Evolutionary conservation across 2,329 filamentous ascomycete genomes (phyloP).

Genomic region (Mycogone perniciosa): DNA sequence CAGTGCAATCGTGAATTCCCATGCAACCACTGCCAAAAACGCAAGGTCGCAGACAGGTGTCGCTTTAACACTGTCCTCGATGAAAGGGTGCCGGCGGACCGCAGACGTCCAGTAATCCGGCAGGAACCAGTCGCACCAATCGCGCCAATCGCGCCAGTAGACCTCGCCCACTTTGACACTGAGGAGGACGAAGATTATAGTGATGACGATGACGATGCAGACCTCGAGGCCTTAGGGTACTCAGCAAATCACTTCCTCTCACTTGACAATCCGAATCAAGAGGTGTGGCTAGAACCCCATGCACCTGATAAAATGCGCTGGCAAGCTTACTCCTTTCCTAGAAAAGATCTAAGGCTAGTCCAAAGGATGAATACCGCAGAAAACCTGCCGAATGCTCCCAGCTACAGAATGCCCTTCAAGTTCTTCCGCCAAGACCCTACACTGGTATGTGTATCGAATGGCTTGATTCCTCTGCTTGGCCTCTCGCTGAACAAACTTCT

Average conservation of each 20-base stretch:
- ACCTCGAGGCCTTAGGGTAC: conserved; percentile 32
- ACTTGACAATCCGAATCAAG: neutral
- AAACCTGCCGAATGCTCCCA: conserved; percentile 21
- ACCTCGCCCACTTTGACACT: conserved; percentile 13
- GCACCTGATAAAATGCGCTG: neutral
- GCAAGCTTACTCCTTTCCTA: neutral
- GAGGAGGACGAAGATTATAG: conserved; percentile 19
- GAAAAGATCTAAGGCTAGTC: conserved; percentile 15
- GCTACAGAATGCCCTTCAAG: conserved; percentile 25
- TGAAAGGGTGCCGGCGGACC: neutral
- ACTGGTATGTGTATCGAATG: conserved; percentile 22
- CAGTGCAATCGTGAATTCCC: conserved; percentile 36
- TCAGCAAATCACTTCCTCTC: conserved; percentile 28
- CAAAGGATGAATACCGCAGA: conserved; percentile 15
- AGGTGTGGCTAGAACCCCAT: neutral
- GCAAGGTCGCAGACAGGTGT: conserved; percentile 33
- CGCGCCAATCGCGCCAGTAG: conserved; percentile 12
- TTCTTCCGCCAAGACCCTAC: conserved; percentile 29
- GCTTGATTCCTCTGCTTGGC: too few relatives aligned
- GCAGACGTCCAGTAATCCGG: neutral
- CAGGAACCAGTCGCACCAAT: neutral
- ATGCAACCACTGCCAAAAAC: conserved; percentile 34
- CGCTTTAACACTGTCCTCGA: conserved; percentile 20
- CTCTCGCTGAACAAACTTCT: neutral
- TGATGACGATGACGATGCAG: conserved; percentile 16